Evolutionary conservation across 2,329 filamentous ascomycete species (phyloP), one percentile per base, ranked within the genome.

Genomic region (Colletotrichum karsti): DNA sequence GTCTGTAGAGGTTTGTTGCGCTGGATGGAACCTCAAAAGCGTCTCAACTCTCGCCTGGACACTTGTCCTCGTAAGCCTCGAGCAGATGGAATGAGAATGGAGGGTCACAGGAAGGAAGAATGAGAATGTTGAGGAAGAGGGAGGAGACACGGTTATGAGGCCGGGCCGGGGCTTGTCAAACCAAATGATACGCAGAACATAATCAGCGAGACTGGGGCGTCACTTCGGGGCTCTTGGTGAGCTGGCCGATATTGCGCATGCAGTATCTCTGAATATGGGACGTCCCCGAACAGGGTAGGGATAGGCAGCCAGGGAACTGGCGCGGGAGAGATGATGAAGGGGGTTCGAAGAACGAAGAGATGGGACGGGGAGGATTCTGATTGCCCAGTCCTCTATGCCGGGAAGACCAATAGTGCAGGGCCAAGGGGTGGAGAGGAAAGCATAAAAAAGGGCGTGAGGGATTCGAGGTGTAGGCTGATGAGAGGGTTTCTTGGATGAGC

Each of bases 151-250:
- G 15, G 5, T 28, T 28, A 28, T 42, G 28, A 69, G 30, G 55
- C 35, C 42, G 33, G n/a, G 1, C 48, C 13, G 69, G 69, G 69
- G 50, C 50, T 22, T 20, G 53, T 58, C 67, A 26, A 54, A 54
- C 63, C 67, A 71, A 67, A 69, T 69, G 55, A 57, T 54, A 53
- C 22, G 37, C 41, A 59, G 42, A 26, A 41, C n/a, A 58, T 18
- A n/a, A 46, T 64, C n/a, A 30, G 28, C 15, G 22, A 37, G 44
- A 35, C 51, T 26, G 28, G 64, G 63, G 63, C 50, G 15, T 56
- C 28, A 26, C 24, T 24, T 54, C 51, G 46, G 50, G 24, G 41
- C 58, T 63, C 59, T 24, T 56, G 37, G 60, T 53, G 26, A 64
- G 64, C 51, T 53, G 46, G 44, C 60, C 28, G 37, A 54, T 12